Percentiles rank a stretch among this genome's conserved stretches.
phyloP scores from a whole-genome alignment of 2,329 filamentous ascomycete genomes.

The Calonectria pseudoreteaudii region DNA sequence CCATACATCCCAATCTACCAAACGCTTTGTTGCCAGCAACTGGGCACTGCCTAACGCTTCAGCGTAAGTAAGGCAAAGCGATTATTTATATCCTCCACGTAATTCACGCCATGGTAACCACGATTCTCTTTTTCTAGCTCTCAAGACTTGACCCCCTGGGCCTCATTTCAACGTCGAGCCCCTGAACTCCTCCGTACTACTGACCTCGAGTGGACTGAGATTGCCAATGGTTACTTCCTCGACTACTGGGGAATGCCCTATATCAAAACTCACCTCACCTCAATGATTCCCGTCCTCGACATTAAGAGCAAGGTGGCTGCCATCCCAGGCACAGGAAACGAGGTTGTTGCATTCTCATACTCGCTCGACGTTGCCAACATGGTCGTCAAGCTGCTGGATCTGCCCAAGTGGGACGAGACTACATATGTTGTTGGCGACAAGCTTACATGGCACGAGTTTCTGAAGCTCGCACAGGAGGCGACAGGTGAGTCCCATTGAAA shows the following conservation, averaged over 20 bases:
- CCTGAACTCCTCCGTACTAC: neutral
- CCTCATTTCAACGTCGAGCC: slow-evolving; percentile 7
- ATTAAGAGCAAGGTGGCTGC: slow-evolving; percentile 57
- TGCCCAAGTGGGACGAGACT: slow-evolving; percentile 56
- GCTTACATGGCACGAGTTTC: slow-evolving; percentile 57
- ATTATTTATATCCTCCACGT: neutral
- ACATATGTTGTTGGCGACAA: slow-evolving; percentile 53
- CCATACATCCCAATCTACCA: slow-evolving; percentile 13
- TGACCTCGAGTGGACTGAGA: slow-evolving; percentile 52
- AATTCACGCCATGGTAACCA: neutral
- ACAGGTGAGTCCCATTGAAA: slow-evolving; percentile 41
- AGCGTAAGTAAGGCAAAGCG: neutral
- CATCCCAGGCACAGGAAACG: slow-evolving; percentile 61
- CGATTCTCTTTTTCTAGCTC: neutral
- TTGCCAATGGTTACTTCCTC: slow-evolving; percentile 58
- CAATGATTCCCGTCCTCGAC: slow-evolving; percentile 56
- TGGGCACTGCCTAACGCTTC: slow-evolving; percentile 16
- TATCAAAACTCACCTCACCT: slow-evolving; percentile 52
- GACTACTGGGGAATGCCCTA: slow-evolving; percentile 58
- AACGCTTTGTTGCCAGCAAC: slow-evolving; percentile 24
- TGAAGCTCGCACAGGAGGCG: slow-evolving; percentile 54
- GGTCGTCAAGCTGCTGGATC: slow-evolving; percentile 54
- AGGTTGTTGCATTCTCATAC: slow-evolving; percentile 59
- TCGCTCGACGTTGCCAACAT: slow-evolving; percentile 61
- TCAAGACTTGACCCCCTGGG: slow-evolving; percentile 1